Percentiles rank a stretch among this genome's conserved stretches.
These are phyloP conservation scores for Juncus effusus DNA, from an alignment of 176 grass and related monocot species.

Conservation along the genomic window DNA sequence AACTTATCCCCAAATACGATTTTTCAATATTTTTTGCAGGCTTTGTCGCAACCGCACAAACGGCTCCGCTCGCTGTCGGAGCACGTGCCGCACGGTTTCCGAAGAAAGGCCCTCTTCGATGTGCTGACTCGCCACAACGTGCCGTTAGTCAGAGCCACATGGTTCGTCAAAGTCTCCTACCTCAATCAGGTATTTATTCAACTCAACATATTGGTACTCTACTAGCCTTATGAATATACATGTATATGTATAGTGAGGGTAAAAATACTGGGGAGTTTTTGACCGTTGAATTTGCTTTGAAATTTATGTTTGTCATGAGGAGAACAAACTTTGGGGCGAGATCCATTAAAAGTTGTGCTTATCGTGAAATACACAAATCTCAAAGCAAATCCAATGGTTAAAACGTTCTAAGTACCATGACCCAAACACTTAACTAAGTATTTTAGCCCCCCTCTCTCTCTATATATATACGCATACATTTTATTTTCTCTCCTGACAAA, in stretches of 20 bases:
- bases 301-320: background rate
- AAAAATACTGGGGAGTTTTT: background rate
- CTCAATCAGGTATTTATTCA: conserved; percentile 84
- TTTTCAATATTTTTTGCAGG: conserved; percentile 47
- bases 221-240: background rate
- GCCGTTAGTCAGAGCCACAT: conserved; percentile 88
- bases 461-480: background rate
- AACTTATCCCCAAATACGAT: background rate
- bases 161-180: conserved; percentile 99
- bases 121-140: conserved; percentile 82
- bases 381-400: no score
- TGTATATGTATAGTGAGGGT: no score
- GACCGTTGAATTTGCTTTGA: background rate
- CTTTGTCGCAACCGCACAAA: conserved; percentile 79
- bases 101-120: conserved; percentile 95
- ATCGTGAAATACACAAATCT: no score
- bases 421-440: no score
- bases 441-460: background rate
- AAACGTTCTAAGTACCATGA: no score
- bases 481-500: conserved; percentile 13
- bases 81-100: conserved; percentile 94
- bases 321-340: no score
- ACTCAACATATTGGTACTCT: conserved; percentile 22
- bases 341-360: no score
- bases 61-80: conserved; percentile 65